A percentile compares a stretch with the other conserved stretches of the same genome.
phyloP scores from a whole-genome alignment of 805 yeast species.

The Isabelozyma heimii region DNA sequence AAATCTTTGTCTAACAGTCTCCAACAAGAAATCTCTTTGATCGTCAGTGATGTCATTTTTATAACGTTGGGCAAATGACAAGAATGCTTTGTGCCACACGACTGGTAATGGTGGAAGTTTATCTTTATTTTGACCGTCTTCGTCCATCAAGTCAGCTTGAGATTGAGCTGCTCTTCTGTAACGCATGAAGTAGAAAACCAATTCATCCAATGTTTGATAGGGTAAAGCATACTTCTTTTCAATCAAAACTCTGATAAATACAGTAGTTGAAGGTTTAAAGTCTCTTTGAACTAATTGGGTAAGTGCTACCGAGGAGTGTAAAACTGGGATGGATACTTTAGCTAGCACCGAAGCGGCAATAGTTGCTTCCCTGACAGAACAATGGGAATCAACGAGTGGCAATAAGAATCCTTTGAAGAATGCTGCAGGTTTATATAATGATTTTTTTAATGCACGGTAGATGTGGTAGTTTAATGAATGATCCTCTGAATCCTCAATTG shows the following conservation, averaged over 20 bases:
- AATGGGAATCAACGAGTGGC: constrained; percentile 84
- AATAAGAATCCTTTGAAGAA: constrained; percentile 94
- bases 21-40: constrained; percentile 90
- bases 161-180: constrained; percentile 64
- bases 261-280: constrained; percentile 84
- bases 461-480: constrained; percentile 87
- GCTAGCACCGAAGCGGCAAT: constrained; percentile 89
- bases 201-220: constrained; percentile 90
- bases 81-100: constrained; percentile 95
- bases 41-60: constrained; percentile 98
- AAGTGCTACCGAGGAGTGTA: constrained; percentile 95
- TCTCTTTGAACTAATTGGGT: constrained; percentile 77
- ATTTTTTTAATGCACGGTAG: constrained; percentile 86
- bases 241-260: constrained; percentile 81
- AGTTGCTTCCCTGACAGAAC: constrained; percentile 90
- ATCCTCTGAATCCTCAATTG: constrained; percentile 70
- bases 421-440: constrained; percentile 95
- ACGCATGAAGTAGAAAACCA: constrained; percentile 90
- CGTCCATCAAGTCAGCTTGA: constrained; percentile 32
- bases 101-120: constrained; percentile 72
- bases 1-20: constrained; percentile 84
- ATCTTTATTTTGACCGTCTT: constrained; percentile 33
- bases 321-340: constrained; percentile 88
- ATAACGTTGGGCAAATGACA: constrained; percentile 92
- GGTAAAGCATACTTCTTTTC: constrained; percentile 97